Base-by-base conservation (phyloP, 2,329 filamentous ascomycete species). In the Hypoxylon sp. region DNA sequence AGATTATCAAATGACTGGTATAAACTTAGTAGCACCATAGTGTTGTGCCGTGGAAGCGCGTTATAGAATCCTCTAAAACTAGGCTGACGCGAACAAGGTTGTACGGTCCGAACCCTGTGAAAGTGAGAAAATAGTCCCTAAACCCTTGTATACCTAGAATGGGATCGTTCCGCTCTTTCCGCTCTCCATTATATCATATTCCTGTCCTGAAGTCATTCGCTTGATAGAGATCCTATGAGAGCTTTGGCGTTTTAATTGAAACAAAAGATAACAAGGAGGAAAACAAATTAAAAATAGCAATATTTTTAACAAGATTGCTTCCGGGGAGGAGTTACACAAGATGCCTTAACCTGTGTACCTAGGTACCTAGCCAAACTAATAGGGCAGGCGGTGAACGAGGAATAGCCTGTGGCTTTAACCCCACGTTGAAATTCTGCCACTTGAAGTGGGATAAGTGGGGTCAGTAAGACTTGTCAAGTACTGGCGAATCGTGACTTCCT, bases 391-490 rank as follows among this genome's bases (percentile, higher is more conserved):
- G 65, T 67, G 47, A 61, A 25, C 8, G 14, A 19, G 12, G 12
- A 60, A 41, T 52, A 19, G 41, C 39, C 30, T 27, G 16, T 53
- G 23, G 39, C 12, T 41, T 48, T 21, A 63, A 61, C 63, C 66
- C 66, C 66, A 63, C 59, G 47, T 66, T 47, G 37, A 41, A 57
- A 68, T 68, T 68, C 66, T 68, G 66, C 66, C 63, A 43, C 14
- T n/a, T 14, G 34, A 53, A 46, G 52, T 60, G 55, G 62, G 29
- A 16, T 51, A n/a, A 29, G 50, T 67, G 60, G 61, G 53, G 32
- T 47, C 4, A 19, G 45, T 54, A 51, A 67, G 51, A 64, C 29
- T 47, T 16, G 52, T 47, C 7, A 25, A 41, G 48, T 37, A 30
- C 16, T 56, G 37, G 21, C 25, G 43, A 39, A 55, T 55, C 51